Evolutionary conservation across 2,329 filamentous ascomycete genomes (phyloP).

Genomic region (Zasmidium angulare): DNA sequence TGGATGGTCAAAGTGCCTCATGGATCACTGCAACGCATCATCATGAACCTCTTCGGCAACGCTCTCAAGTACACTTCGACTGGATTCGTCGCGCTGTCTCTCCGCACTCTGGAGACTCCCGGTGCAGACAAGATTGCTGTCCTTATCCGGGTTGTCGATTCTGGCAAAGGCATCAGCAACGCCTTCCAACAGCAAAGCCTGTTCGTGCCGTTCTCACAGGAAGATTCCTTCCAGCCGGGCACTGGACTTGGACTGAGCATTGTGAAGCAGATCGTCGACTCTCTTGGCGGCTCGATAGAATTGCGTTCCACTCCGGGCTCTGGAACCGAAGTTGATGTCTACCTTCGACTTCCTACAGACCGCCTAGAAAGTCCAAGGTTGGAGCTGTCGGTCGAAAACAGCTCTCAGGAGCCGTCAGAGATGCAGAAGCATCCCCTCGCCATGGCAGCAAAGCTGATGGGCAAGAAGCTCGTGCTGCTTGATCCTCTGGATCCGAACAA

Average conservation of each 20-base stretch:
- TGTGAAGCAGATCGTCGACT: conserved; percentile 53
- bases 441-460: too few species aligned
- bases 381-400: too few species aligned
- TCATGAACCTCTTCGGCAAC: conserved; percentile 50
- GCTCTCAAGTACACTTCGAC: conserved; percentile 48
- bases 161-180: conserved; percentile 36
- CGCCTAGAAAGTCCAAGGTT: too few species aligned
- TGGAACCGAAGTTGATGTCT: conserved; percentile 27
- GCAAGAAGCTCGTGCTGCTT: conserved; percentile 23
- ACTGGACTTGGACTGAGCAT: conserved; percentile 39
- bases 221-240: conserved; percentile 33
- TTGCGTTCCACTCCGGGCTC: conserved; percentile 49
- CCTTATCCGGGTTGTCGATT: conserved; percentile 28
- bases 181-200: conserved; percentile 31
- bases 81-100: conserved; percentile 42
- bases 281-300: conserved; percentile 59
- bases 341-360: too few species aligned
- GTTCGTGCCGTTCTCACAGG: conserved; percentile 37
- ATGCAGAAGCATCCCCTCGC: too few species aligned
- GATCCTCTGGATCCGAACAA: conserved; percentile 9
- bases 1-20: conserved; percentile 49
- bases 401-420: conserved; percentile 13
- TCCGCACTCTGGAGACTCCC: conserved; percentile 30
- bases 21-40: conserved; percentile 48
- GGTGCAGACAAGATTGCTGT: conserved; percentile 16